Percentiles rank a stretch among this genome's conserved stretches.
Conservation (phyloP, 768 basidiomycete genomes). For the Candolleomyces aberdarensis region DNA sequence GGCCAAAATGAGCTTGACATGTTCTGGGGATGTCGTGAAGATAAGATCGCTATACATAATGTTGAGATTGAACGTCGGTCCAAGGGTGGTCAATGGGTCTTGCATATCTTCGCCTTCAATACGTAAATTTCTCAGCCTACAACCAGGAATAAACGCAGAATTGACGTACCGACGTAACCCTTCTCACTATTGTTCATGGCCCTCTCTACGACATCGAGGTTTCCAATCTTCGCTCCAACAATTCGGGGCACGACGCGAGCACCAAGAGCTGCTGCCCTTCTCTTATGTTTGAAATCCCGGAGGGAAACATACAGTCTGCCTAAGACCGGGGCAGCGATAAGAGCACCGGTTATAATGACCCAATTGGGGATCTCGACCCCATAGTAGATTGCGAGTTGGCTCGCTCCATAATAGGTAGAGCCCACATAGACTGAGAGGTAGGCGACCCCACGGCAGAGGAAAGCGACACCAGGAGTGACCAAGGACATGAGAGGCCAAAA, state of each 20-base stretch:
- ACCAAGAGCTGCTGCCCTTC: conserved; percentile 41
- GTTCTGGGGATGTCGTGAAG: conserved; percentile 49
- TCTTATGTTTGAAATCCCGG: conserved; percentile 25
- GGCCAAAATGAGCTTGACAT: conserved; percentile 55
- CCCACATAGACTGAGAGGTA: conserved; percentile 16
- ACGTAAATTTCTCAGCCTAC: background rate
- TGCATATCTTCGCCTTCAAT: conserved; percentile 40
- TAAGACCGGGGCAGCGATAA: conserved; percentile 31
- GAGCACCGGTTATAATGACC: conserved; percentile 27
- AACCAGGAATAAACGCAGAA: background rate
- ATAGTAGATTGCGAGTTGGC: conserved; percentile 8
- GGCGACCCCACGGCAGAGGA: conserved; percentile 22
- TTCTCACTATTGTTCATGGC: conserved; percentile 34
- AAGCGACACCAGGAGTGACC: conserved; percentile 33
- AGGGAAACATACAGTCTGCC: conserved; percentile 27
- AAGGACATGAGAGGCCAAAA: conserved; percentile 19
- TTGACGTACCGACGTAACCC: conserved; percentile 48
- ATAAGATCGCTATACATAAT: conserved; percentile 43
- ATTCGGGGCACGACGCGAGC: conserved; percentile 40
- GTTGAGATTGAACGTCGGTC: conserved; percentile 44
- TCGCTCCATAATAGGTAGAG: conserved; percentile 10
- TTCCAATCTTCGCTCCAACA: conserved; percentile 40
- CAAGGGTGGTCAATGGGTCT: conserved; percentile 30
- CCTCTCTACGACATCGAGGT: conserved; percentile 38
- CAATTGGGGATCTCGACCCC: conserved; percentile 32